A percentile compares a stretch with the other conserved stretches of the same genome.
Conservation (phyloP, 306 rosid genomes). For the Acacia confusa region DNA sequence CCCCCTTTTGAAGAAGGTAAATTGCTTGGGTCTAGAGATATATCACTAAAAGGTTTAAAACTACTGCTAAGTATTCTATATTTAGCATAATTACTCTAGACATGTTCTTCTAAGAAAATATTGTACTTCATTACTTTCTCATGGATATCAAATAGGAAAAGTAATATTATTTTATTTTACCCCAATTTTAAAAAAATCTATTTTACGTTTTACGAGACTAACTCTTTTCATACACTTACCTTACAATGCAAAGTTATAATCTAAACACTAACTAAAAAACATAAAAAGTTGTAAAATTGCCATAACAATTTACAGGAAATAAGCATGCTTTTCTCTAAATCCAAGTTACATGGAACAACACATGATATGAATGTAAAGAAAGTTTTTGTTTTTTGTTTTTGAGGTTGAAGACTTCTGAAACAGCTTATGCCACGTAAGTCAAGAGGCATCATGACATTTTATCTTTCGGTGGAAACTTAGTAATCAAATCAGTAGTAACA, state of each 20-base stretch:
- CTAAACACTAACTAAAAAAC: no score
- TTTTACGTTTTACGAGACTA: no score
- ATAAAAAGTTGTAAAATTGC: neutral
- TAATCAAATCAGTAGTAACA: conserved; percentile 28
- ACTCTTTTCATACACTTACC: no score
- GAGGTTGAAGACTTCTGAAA: neutral
- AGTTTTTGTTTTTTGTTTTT: neutral
- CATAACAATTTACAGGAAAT: neutral
- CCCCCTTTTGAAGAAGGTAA: conserved; percentile 13
- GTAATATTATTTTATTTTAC: no score
- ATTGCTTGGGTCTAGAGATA: conserved; percentile 17
- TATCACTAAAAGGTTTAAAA: conserved; percentile 8
- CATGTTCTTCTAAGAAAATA: neutral
- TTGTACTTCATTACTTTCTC: neutral
- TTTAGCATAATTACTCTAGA: neutral
- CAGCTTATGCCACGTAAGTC: conserved; percentile 12
- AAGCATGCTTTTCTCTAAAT: neutral
- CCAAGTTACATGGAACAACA: neutral
- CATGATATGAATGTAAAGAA: neutral
- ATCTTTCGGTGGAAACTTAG: conserved; percentile 45
- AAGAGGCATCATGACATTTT: neutral
- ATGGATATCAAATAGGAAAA: neutral
- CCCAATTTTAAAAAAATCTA: no score
- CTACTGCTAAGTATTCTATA: conserved; percentile 27
- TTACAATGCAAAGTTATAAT: no score